Conservation (phyloP, 345 rosid genomes). For the Linum tenue region DNA sequence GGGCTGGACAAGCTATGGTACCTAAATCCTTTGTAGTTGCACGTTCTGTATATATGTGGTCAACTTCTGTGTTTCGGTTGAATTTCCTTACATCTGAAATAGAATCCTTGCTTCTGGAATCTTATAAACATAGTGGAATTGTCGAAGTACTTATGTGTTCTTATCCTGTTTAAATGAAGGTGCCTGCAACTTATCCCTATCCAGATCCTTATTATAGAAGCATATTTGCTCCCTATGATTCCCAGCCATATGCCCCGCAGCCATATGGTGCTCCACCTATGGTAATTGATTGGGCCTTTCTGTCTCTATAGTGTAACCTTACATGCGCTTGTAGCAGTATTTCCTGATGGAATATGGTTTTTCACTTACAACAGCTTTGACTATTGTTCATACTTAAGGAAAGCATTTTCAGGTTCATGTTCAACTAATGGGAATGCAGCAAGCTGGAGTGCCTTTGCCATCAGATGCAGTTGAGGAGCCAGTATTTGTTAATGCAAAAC, state of each 20-base stretch:
- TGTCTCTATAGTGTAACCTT: not conserved
- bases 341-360: not conserved
- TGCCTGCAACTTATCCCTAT: constrained; percentile 66
- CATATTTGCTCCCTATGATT: constrained; percentile 77
- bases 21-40: not conserved
- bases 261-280: constrained; percentile 68
- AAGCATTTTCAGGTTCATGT: constrained; percentile 50
- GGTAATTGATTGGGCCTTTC: constrained; percentile 27
- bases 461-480: constrained; percentile 94
- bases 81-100: not conserved
- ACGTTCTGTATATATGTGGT: not conserved
- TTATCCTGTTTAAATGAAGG: constrained; percentile 41
- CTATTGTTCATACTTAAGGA: not conserved
- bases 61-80: not conserved
- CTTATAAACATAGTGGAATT: not conserved
- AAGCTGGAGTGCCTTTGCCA: constrained; percentile 91
- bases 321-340: not conserved
- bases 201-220: constrained; percentile 94
- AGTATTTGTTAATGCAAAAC: constrained; percentile 95
- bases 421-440: constrained; percentile 97
- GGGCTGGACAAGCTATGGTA: constrained; percentile 59
- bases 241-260: constrained; percentile 63
- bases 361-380: not conserved
- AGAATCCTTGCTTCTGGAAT: not conserved
- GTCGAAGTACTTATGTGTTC: not conserved